These are phyloP conservation scores for Podospora appendiculata DNA, from an alignment of 495 filamentous ascomycete genomes.

Conservation along the genomic window DNA sequence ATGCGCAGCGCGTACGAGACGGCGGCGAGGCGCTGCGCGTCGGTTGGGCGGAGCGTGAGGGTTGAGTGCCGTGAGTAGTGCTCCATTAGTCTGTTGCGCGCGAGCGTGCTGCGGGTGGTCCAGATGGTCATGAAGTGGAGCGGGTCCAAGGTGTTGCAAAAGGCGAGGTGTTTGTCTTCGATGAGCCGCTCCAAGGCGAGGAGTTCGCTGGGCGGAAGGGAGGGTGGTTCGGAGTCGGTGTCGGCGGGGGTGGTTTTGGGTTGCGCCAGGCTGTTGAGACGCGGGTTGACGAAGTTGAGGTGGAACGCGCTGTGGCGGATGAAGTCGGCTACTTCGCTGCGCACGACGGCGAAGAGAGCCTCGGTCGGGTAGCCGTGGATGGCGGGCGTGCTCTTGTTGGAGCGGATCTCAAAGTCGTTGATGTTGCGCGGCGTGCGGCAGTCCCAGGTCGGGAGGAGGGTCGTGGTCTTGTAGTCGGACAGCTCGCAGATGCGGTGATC, in stretches of 20 bases:
- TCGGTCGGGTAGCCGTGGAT: constrained; percentile 34
- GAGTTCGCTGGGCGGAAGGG: not conserved
- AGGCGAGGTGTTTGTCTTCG: not conserved
- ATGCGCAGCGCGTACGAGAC: not conserved
- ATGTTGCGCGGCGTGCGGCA: constrained; percentile 47
- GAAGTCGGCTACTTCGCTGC: constrained; percentile 42
- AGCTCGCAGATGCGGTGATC: constrained; percentile 46
- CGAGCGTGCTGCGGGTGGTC: not conserved
- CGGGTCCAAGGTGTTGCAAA: not conserved
- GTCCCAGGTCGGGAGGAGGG: constrained; percentile 47
- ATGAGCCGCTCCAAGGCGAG: not conserved
- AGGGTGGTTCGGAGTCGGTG: no score
- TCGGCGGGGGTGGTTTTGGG: not conserved
- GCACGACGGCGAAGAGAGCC: constrained; percentile 41
- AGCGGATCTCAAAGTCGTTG: constrained; percentile 46
- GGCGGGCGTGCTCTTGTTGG: constrained; percentile 41
- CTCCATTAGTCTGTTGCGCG: not conserved
- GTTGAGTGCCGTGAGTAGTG: not conserved
- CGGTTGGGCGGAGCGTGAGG: not conserved
- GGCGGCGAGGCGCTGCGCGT: not conserved
- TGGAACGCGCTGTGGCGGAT: constrained; percentile 38
- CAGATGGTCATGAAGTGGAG: not conserved
- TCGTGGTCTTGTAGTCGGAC: constrained; percentile 24
- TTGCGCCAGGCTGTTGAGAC: not conserved
- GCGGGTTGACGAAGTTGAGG: constrained; percentile 14